Base-by-base conservation (phyloP, 148 eudicot genomes). In the Camellia granthamiana region DNA sequence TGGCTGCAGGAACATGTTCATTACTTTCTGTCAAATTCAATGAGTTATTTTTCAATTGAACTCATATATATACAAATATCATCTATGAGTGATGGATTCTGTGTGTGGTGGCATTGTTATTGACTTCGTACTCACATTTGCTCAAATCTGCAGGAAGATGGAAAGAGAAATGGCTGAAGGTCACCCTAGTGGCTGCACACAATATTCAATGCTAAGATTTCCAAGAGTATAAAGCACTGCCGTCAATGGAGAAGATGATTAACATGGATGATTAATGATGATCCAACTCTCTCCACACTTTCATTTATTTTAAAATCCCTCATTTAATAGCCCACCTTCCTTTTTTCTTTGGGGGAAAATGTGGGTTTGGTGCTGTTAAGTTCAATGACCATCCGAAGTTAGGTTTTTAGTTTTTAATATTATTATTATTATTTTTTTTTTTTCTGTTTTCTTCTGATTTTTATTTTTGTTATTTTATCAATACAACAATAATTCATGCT, bases 121-220 rank as follows among this genome's bases (percentile, higher is more conserved):
- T 59, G 66, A 9, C 30, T 75, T 75, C 3, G 23, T 59, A 3
- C 67, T 43, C 15, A 75, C 59, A 75, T 4, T 46, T 19, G 69
- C 38, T 12, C 19, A 43, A n/a, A 46, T 76, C 11, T 76, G 16
- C 41, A 19, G 78, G 73, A 62, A 61, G 77, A 74, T 30, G 19
- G 12, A 62, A 62, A 12, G 8, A 18, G 55, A 51, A n/a, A 46
- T 56, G 13, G 54, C 55, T 61, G 38, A 30, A 30, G 78, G 59
- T 55, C 19, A 30, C 23, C 6, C 69, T 64, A 47, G 69, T 6
- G 59, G 69, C 56, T 62, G 69, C 19, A 72, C 67, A 16, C 6
- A 76, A 51, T 18, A 16, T 11, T 13, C 7, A 76, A 62, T 7
- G 23, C 78, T 58, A 46, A 7, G 19, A 3, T 44, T 44, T 7